phyloP scores from a whole-genome alignment of 495 filamentous ascomycete species.

The Lophiostoma macrostomum region DNA sequence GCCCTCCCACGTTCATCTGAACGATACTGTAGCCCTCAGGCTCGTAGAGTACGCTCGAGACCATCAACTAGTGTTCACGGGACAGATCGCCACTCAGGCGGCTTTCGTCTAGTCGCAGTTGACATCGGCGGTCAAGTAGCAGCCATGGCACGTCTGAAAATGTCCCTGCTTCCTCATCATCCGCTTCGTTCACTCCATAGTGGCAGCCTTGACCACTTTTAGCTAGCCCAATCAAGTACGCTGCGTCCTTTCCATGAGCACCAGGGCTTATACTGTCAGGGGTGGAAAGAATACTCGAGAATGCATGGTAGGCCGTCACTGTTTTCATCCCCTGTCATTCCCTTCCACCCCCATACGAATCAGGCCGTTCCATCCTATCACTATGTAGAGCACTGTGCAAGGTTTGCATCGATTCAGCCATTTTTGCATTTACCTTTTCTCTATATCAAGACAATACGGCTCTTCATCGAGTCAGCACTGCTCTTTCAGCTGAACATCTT shows the following conservation, averaged over 20 bases:
- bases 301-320: neutral
- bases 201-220: conserved; percentile 15
- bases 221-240: neutral
- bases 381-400: neutral
- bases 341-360: neutral
- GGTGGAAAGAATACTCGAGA: too few species aligned
- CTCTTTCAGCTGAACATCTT: neutral
- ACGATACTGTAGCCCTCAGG: too few species aligned
- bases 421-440: neutral
- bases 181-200: conserved; percentile 7
- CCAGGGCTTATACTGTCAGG: conserved; percentile 16
- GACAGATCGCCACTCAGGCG: neutral
- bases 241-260: neutral
- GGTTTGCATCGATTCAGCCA: neutral
- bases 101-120: neutral
- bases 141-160: neutral
- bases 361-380: conserved; percentile 5
- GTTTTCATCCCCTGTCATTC: conserved; percentile 6
- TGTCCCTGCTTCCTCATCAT: conserved; percentile 1
- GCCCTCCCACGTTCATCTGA: too few species aligned
- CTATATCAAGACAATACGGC: conserved; percentile 6
- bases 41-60: too few species aligned
- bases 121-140: neutral
- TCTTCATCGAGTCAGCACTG: neutral
- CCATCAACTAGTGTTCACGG: neutral